Percentiles rank a stretch among this genome's conserved stretches.
These are phyloP conservation scores for Colletotrichum eremochloae DNA, from an alignment of 2,329 filamentous ascomycete genomes.

Conservation along the genomic window DNA sequence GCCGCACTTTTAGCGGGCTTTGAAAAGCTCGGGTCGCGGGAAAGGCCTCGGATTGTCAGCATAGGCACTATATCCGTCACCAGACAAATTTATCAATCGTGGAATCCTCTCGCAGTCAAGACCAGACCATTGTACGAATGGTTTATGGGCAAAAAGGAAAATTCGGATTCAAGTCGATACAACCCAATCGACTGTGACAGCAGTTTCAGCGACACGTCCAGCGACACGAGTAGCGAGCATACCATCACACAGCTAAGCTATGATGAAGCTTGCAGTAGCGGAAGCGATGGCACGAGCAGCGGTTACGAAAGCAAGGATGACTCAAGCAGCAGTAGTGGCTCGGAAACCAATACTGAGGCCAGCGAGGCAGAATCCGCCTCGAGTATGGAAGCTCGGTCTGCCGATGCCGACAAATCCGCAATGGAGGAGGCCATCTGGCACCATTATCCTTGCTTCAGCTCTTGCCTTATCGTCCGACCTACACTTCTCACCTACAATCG, in stretches of 20 bases:
- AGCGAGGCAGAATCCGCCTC: not conserved
- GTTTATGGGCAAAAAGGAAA: conserved; percentile 1
- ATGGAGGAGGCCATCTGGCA: conserved; percentile 1
- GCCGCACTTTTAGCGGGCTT: not conserved
- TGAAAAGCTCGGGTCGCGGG: not conserved
- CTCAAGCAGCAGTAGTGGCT: not conserved
- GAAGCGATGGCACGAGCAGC: not conserved
- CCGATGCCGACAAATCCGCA: not conserved
- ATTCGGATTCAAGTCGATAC: not conserved
- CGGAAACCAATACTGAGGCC: not conserved
- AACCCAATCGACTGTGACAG: not conserved
- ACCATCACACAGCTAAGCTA: conserved; percentile 1
- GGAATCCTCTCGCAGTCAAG: not conserved
- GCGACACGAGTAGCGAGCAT: not conserved
- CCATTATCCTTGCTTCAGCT: conserved; percentile 3
- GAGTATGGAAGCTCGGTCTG: not conserved
- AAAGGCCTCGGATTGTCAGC: conserved; percentile 10
- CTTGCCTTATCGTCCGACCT: conserved; percentile 13
- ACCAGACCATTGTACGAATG: conserved; percentile 4
- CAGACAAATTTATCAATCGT: not conserved
- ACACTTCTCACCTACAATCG: conserved; percentile 10
- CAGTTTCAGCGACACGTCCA: not conserved
- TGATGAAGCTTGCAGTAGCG: not conserved
- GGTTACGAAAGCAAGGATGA: not conserved
- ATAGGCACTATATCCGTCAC: conserved; percentile 13